Evolutionary conservation across 2,329 filamentous ascomycete genomes (phyloP), one percentile per base, ranked within the genome.

Genomic region (Rhynchosporium agropyri): DNA sequence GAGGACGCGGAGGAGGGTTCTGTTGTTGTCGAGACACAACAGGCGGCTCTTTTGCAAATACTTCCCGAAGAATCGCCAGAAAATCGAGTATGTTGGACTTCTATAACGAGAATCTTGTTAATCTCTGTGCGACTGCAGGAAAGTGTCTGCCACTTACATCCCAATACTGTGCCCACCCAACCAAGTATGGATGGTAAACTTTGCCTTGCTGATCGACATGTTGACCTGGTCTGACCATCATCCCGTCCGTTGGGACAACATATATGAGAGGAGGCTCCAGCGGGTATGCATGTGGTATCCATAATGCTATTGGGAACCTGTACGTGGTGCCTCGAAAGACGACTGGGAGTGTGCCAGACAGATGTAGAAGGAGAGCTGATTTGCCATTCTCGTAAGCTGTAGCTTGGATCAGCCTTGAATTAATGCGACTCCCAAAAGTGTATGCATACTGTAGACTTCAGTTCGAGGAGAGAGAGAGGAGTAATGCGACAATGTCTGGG

Each of bases 41-140:
- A 0, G 95, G 95, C 8, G 95, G 95, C 72, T 99, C 95, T 77
- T 96, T 96, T 43, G 92, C 89, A 74, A 99, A 99, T 28, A 98
- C 82, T 60, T 95, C 91, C 68, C 89, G 85, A 3, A 99, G 78
- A 33, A 96, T 89, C 15, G 85, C 86, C 2, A 98, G 78, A 62
- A 98, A 91, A 73, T 97, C 92, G 48, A 89, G 79, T 2, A 97
- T 79, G 38, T 87, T 93, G 0, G 91, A 96, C 80, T 92, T 94
- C 92, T 88, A 59, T 43, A 26, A 26, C 26, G 15, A 40, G 13
- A 48, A 38, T 20, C 15, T 29, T 10, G 26, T 66, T 45, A 66
- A 60, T 12, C 56, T 6, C 26, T 58, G 7, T 55, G 9, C 45
- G 31, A 7, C 36, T 51, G 40, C 3, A 29, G 46, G 15, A 60